Evolutionary conservation across 2,329 filamentous ascomycete genomes (phyloP), one percentile per base, ranked within the genome.

Genomic region (Dichotomopilus funicola): DNA sequence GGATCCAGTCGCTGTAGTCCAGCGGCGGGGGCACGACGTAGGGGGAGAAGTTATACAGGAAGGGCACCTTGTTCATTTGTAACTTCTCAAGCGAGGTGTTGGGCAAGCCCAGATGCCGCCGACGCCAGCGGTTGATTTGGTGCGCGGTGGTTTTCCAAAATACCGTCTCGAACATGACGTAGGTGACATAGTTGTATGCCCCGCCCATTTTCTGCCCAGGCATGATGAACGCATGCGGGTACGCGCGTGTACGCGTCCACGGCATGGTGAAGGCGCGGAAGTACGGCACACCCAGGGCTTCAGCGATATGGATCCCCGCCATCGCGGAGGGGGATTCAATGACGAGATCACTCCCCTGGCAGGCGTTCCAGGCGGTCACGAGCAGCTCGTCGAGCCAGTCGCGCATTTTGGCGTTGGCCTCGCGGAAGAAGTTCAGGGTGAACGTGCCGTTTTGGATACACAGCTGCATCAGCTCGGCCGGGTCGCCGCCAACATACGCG

Each of bases 221-320:
- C 59, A 95, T 91, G 33, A 92, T 87, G 71, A 99, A 99, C 0
- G 94, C 94, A 71, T 99, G 94, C 2, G 94, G 94, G 65, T 99
- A 99, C 0, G 92, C 91, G 52, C 94, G 81, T 12, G 94, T 99
- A 49, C 91, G 85, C 0, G 94, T 96, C 94, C 94, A 99, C 0
- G 94, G 94, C 94, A 99, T 99, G 13, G 91, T 95, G 68, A 99
- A 99, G 0, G 91, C 92, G 54, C 94, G 85, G 75, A 97, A 97
- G 70, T 99, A 99, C 0, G 94, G 94, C 45, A 99, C 95, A 11
- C 83, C 79, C 1, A 99, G 78, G 31, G 91, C 90, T 72, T 99
- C 94, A 1, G 94, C 94, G 62, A 99, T 95, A 70, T 99, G 94
- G 53, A 99, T 96, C 33, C 94, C 94, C 0, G 88, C 91, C 94